phyloP scores from a whole-genome alignment of 805 yeast species.

The Yueomyces sp. region DNA sequence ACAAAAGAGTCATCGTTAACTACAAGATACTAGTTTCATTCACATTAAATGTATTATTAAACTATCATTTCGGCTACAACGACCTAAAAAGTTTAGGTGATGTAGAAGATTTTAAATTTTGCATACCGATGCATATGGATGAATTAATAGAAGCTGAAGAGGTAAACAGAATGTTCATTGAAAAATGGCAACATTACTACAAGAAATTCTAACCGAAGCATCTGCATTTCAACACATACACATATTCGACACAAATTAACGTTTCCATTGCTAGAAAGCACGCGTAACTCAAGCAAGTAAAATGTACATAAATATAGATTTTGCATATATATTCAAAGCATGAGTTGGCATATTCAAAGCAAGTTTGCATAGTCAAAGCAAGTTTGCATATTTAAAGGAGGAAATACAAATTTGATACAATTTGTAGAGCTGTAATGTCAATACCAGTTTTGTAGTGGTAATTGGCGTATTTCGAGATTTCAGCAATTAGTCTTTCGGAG shows the following conservation, averaged over 20 bases:
- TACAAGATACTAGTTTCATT: constrained; percentile 30
- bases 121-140: constrained; percentile 13
- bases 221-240: background rate
- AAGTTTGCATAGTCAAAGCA: no score
- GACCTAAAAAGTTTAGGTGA: constrained; percentile 18
- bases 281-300: no score
- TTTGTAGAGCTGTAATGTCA: no score
- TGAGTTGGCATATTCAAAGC: no score
- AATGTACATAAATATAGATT: no score
- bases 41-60: constrained; percentile 28
- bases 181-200: constrained; percentile 20
- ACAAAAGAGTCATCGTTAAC: constrained; percentile 22
- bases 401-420: no score
- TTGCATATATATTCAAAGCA: no score
- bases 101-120: constrained; percentile 9
- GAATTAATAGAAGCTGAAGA: constrained; percentile 7
- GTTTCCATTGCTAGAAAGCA: background rate
- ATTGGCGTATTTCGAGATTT: no score
- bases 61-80: constrained; percentile 38
- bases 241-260: background rate
- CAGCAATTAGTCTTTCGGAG: no score
- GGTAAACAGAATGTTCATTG: constrained; percentile 12
- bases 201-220: constrained; percentile 6
- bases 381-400: no score
- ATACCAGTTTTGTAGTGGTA: no score